Evolutionary conservation across 768 basidiomycete species (phyloP), one percentile per base, ranked within the genome.

Genomic region (Brasilioporus rufonigricans): DNA sequence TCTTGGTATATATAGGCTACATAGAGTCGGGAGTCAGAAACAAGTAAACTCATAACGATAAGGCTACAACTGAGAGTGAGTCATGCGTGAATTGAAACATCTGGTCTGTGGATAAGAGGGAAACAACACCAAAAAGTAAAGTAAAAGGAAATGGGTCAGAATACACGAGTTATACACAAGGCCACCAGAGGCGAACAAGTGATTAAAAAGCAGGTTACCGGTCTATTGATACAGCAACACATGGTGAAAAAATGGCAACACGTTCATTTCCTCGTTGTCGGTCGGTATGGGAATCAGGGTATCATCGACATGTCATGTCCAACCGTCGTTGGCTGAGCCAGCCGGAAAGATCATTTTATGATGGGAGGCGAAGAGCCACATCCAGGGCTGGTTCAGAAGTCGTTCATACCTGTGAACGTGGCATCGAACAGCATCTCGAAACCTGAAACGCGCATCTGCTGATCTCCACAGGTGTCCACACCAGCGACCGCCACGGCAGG

Each of bases 361-460:
- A 27, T 1, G 14, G 6, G 24, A 9, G n/a, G n/a, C n/a, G n/a
- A n/a, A n/a, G n/a, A n/a, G n/a, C n/a, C n/a, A n/a, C n/a, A n/a
- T n/a, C n/a, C n/a, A n/a, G n/a, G n/a, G n/a, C n/a, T 7, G 43
- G n/a, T 1, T 44, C 50, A 62, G 21, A 61, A 65, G 2, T 2
- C 64, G 2, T 54, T 39, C 45, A 66, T 52, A 2, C 56, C 56
- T 0, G 43, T 7, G 27, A 65, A 61, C 3, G 49, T 6, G 8
- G 43, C 31, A 10, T 61, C 55, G 12, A 63, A 61, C 23, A 64
- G 18, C 51, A 62, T 53, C 19, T 66, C 64, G 23, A 66, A 61
- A 0, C 27, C 59, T 1, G 53, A 16, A 10, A 55, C 0, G 19
- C 27, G 35, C 35, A 52, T 44, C 33, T 35, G 43, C 5, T 16